Conservation (phyloP, 768 basidiomycete species). For the Mycena kentingensis region DNA sequence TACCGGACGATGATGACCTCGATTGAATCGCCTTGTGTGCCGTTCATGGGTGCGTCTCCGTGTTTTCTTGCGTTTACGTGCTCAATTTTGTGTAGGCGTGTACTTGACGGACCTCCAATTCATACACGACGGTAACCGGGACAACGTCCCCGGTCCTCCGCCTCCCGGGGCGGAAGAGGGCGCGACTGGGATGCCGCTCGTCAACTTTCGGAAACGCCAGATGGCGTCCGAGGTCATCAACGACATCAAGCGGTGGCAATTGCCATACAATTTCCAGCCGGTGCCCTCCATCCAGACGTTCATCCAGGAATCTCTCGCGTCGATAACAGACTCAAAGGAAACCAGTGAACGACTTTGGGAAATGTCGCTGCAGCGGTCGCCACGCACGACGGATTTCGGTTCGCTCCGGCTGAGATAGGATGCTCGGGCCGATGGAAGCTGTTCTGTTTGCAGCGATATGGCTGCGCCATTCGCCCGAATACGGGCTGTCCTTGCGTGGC, state of each 20-base stretch:
- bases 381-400: constrained; percentile 96
- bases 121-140: constrained; percentile 94
- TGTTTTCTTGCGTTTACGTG: background rate
- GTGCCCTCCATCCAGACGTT: constrained; percentile 70
- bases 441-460: too few relatives aligned
- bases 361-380: constrained; percentile 84
- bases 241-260: constrained; percentile 96
- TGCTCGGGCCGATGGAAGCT: too few relatives aligned
- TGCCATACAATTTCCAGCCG: constrained; percentile 81
- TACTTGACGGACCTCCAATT: constrained; percentile 97
- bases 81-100: constrained; percentile 65
- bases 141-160: constrained; percentile 61
- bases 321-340: constrained; percentile 66
- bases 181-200: constrained; percentile 44
- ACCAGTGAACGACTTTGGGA: constrained; percentile 85
- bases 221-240: constrained; percentile 95
- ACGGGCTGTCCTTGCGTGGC: too few relatives aligned
- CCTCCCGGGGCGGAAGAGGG: constrained; percentile 7
- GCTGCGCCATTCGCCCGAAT: too few relatives aligned
- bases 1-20: constrained; percentile 83
- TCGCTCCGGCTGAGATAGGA: too few relatives aligned
- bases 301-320: constrained; percentile 76
- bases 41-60: constrained; percentile 79
- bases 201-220: constrained; percentile 96
- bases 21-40: constrained; percentile 91